These are phyloP conservation scores for Celoporthe dispersa DNA, from an alignment of 2,329 filamentous ascomycete genomes.

Conservation along the genomic window DNA sequence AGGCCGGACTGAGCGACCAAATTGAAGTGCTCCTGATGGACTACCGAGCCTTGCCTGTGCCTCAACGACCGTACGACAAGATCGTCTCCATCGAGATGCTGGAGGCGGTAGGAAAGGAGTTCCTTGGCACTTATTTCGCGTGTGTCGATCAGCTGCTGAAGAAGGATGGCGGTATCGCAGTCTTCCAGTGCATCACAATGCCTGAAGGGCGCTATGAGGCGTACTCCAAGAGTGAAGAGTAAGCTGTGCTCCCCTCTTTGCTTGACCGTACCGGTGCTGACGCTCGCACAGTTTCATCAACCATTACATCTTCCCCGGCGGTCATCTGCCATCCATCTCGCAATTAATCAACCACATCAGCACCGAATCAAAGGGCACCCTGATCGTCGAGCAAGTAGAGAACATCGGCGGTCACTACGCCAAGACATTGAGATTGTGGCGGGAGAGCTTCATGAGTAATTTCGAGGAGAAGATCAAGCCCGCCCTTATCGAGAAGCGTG, in stretches of 20 bases:
- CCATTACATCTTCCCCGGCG: slow-evolving; percentile 80
- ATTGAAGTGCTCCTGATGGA: slow-evolving; percentile 72
- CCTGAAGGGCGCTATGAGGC: slow-evolving; percentile 69
- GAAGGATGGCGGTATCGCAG: slow-evolving; percentile 66
- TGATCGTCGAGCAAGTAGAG: slow-evolving; percentile 69
- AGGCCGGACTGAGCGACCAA: slow-evolving; percentile 61
- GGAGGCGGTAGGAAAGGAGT: slow-evolving; percentile 73
- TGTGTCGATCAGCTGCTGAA: slow-evolving; percentile 68
- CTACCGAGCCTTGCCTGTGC: slow-evolving; percentile 65
- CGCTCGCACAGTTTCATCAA: slow-evolving; percentile 64
- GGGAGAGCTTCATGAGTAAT: slow-evolving; percentile 65
- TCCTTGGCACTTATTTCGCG: slow-evolving; percentile 68
- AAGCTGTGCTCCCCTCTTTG: slow-evolving; percentile 31
- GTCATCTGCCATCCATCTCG: slow-evolving; percentile 65
- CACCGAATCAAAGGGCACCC: slow-evolving; percentile 60
- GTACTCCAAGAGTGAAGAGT: slow-evolving; percentile 69
- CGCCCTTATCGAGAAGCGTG: slow-evolving; percentile 62
- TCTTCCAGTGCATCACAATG: slow-evolving; percentile 81
- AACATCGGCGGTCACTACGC: slow-evolving; percentile 78
- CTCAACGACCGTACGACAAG: slow-evolving; percentile 66
- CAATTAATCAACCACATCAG: slow-evolving; percentile 64
- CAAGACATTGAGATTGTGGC: slow-evolving; percentile 71
- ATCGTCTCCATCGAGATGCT: slow-evolving; percentile 79
- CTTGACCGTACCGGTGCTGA: slow-evolving; percentile 19
- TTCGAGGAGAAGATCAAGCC: slow-evolving; percentile 65